A percentile compares a stretch with the other conserved stretches of the same genome.
phyloP scores from a whole-genome alignment of 2,329 filamentous ascomycete genomes.

The Graphiopsis chlorocephala region DNA sequence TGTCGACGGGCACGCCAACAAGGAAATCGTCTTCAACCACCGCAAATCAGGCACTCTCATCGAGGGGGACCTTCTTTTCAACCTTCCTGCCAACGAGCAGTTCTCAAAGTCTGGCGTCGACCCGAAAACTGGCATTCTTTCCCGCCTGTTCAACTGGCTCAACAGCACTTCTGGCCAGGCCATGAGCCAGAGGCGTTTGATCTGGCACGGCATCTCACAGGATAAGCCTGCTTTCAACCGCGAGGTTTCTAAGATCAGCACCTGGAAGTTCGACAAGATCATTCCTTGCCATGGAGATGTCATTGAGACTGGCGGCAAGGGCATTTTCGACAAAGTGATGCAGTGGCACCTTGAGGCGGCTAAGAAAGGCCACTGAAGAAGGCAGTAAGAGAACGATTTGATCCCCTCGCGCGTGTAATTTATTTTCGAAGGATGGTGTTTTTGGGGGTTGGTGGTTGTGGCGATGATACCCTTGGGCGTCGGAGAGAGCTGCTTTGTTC shows the following conservation, averaged over 20 bases:
- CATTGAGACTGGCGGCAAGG: slow-evolving; percentile 72
- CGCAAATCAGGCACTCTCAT: slow-evolving; percentile 76
- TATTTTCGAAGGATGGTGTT: background rate
- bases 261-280: slow-evolving; percentile 81
- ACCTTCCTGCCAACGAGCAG: slow-evolving; percentile 83
- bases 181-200: slow-evolving; percentile 73
- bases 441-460: background rate
- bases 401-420: no score
- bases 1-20: slow-evolving; percentile 74
- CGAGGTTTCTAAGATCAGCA: slow-evolving; percentile 65
- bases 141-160: slow-evolving; percentile 56
- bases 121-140: slow-evolving; percentile 57
- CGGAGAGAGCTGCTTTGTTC: background rate
- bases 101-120: slow-evolving; percentile 57
- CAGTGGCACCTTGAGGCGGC: slow-evolving; percentile 70
- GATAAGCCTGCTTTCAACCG: slow-evolving; percentile 68
- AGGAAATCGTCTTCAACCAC: slow-evolving; percentile 85
- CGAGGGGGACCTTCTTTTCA: slow-evolving; percentile 88
- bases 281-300: slow-evolving; percentile 94
- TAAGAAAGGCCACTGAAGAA: slow-evolving; percentile 29
- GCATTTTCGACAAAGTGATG: slow-evolving; percentile 73
- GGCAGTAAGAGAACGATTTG: background rate
- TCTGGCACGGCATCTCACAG: slow-evolving; percentile 70
- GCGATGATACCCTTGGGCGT: slow-evolving; percentile 3
- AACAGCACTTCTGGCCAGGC: slow-evolving; percentile 61